Conservation (phyloP, 306 rosid species). For the Glycine latifolia region DNA sequence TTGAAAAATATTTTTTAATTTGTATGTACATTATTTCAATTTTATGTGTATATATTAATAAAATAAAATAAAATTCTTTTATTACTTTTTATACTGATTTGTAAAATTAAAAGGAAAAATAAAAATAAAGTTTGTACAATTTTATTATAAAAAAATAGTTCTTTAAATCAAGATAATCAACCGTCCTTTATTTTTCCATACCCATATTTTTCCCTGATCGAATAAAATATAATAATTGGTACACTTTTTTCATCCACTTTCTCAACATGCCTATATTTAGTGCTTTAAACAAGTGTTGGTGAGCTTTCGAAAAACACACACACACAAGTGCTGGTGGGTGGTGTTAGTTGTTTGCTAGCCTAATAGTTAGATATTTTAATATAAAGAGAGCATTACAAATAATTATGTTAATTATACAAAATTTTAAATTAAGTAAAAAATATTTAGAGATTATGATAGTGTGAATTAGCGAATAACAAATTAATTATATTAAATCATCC, state of each 20-base stretch:
- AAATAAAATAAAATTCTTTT: too few species aligned
- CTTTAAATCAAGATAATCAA: too few species aligned
- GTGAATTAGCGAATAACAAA: neutral
- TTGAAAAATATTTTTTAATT: too few species aligned
- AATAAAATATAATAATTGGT: neutral
- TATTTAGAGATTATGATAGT: neutral
- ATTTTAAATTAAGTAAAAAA: neutral
- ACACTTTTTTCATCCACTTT: conserved; percentile 17
- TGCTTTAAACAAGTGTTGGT: conserved; percentile 5
- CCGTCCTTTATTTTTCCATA: too few species aligned
- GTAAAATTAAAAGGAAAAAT: too few species aligned
- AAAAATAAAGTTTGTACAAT: too few species aligned
- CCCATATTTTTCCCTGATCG: too few species aligned
- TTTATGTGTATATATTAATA: neutral
- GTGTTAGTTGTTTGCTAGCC: neutral
- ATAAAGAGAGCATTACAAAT: neutral
- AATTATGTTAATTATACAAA: neutral
- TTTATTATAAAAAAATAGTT: too few species aligned
- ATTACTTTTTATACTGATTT: too few species aligned
- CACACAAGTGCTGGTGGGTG: neutral
- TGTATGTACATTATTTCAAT: too few species aligned
- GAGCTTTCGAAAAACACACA: too few species aligned
- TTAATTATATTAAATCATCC: neutral
- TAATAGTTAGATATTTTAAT: neutral
- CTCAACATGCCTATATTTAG: neutral